Base-by-base conservation (phyloP, 495 filamentous ascomycete genomes). In the Lentithecium fluviatile region DNA sequence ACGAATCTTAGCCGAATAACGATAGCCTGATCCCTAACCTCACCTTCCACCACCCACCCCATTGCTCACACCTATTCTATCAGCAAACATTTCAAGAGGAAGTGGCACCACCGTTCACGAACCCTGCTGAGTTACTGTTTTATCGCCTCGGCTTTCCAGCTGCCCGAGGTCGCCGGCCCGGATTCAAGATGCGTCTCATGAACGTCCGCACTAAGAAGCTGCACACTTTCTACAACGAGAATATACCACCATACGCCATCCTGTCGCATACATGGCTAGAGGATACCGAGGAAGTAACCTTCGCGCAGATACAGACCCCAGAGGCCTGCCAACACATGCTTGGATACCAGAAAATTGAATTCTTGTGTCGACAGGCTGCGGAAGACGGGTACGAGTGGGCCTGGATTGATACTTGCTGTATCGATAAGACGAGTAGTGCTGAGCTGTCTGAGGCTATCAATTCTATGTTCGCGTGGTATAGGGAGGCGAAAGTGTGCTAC, bases 351-450 rank as follows among this genome's bases (percentile, higher is more conserved):
- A 53, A 53, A 38, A 37, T 53, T 26, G 21, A 4, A 15, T 2
- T 7, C 3, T 23, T 26, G 5, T 53, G 50, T 15, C 15, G 15
- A 6, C 19, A 34, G 21, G 50, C 50, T 2, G 13, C 15, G 13
- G 12, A 11, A 13, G 50, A 42, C 26, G 50, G 50, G 6, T 53
- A 23, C 15, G 50, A 53, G 15, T 53, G 15, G 1, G 50, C 32
- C 15, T 53, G 50, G 50, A 36, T 29, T 17, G 50, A 53, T 15
- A 53, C 50, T 26, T 53, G 50, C 50, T 53, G 50, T 26, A 37
- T 53, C 50, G 17, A 53, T 21, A 38, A 38, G 15, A 38, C 36
- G 8, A 38, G 36, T 15, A 38, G 36, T 15, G 36, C 36, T 15
- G 36, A 53, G 36, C 24, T 19, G n/a, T 19, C 32, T 29, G 36